A percentile compares a stretch with the other conserved stretches of the same genome.
phyloP scores from a whole-genome alignment of 2,329 filamentous ascomycete genomes.

The Aspergillus sp. region DNA sequence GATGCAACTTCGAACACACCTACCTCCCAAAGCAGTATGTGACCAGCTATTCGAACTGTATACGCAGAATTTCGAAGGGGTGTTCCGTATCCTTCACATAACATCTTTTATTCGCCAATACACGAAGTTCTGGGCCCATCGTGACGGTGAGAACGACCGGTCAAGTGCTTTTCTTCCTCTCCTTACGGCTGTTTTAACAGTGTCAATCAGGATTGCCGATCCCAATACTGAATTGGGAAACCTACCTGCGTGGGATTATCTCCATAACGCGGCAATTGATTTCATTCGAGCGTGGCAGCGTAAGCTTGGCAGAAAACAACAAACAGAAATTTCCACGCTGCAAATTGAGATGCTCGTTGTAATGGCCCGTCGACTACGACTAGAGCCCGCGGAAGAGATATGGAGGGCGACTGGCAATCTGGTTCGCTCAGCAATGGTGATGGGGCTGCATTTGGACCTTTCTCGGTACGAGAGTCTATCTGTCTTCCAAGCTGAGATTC shows the following conservation, averaged over 20 bases:
- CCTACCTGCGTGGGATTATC: slow-evolving; percentile 16
- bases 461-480: slow-evolving; percentile 33
- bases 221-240: slow-evolving; percentile 2
- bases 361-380: slow-evolving; percentile 15
- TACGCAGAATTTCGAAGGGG: slow-evolving; percentile 19
- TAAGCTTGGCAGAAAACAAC: slow-evolving; percentile 20
- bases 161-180: slow-evolving; percentile 15
- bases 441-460: slow-evolving; percentile 45
- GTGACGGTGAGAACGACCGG: slow-evolving; percentile 7
- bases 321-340: slow-evolving; percentile 18
- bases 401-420: slow-evolving; percentile 47
- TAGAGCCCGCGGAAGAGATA: slow-evolving; percentile 16
- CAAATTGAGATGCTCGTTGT: slow-evolving; percentile 19
- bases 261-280: slow-evolving; percentile 12
- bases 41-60: slow-evolving; percentile 19
- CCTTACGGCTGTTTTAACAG: slow-evolving; percentile 16
- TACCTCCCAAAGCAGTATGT: slow-evolving; percentile 18
- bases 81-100: slow-evolving; percentile 20
- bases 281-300: slow-evolving; percentile 16
- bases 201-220: slow-evolving; percentile 5
- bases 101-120: slow-evolving; percentile 19
- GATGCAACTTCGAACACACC: slow-evolving; percentile 6
- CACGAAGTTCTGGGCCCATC: slow-evolving; percentile 13
- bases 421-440: slow-evolving; percentile 35
- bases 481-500: slow-evolving; percentile 35